Evolutionary conservation across 2,329 filamentous ascomycete genomes (phyloP).

Genomic region (Alternaria burnsii): DNA sequence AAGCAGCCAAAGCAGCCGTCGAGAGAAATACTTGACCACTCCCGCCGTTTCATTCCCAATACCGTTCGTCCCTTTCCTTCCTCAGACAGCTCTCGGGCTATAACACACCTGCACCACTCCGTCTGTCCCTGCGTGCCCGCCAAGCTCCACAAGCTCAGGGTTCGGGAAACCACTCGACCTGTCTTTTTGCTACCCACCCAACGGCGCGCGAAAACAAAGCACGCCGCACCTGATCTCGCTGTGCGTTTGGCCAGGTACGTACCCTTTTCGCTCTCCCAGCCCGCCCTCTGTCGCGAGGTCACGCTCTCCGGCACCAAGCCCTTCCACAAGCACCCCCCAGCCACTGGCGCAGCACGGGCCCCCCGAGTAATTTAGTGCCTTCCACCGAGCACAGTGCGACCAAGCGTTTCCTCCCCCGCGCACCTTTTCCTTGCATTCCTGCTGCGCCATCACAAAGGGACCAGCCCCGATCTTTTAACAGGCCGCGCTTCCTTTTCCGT

Average conservation of each 20-base stretch:
- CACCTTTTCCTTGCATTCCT: constrained; percentile 42
- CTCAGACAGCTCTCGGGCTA: constrained; percentile 47
- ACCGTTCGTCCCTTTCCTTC: constrained; percentile 52
- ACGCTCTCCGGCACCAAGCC: constrained; percentile 9
- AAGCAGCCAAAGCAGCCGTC: constrained; percentile 25
- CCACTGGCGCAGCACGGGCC: constrained; percentile 27
- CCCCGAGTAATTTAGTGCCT: constrained; percentile 25
- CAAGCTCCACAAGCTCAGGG: constrained; percentile 34
- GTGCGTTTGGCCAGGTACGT: constrained; percentile 26
- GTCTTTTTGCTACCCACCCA: constrained; percentile 30
- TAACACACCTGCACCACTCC: constrained; percentile 45
- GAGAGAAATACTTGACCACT: constrained; percentile 48
- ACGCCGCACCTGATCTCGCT: constrained; percentile 5
- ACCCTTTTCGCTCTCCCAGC: constrained; percentile 1
- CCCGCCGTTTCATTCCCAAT: constrained; percentile 52
- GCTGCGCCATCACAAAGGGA: constrained; percentile 47
- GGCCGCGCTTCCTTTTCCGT: constrained; percentile 43
- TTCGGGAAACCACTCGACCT: constrained; percentile 17
- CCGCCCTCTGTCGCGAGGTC: constrained; percentile 5
- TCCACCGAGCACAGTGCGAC: constrained; percentile 41
- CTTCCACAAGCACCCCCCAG: constrained; percentile 14
- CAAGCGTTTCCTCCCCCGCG: constrained; percentile 29
- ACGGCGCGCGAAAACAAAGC: constrained; percentile 31
- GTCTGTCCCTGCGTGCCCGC: constrained; percentile 28
- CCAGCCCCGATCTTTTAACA: constrained; percentile 45